Percentiles rank a stretch among this genome's conserved stretches.
These are phyloP conservation scores for Perilla frutescens DNA, from an alignment of 257 asterid genomes.

Conservation along the genomic window DNA sequence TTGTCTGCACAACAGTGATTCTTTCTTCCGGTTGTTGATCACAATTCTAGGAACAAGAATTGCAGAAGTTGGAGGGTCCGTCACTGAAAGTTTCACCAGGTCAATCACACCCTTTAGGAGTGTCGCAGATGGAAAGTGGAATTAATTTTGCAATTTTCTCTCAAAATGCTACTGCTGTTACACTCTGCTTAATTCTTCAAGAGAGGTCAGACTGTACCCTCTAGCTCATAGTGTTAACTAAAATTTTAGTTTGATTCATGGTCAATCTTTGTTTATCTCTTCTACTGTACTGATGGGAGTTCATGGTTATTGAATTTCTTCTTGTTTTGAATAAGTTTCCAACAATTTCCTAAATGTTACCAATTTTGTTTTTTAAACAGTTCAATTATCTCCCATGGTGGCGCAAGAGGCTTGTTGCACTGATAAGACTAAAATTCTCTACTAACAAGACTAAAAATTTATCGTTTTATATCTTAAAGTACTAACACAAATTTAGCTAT, in stretches of 20 bases:
- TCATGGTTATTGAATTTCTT: slow-evolving; percentile 7
- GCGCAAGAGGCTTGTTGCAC: slow-evolving; percentile 17
- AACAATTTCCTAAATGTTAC: slow-evolving; percentile 22
- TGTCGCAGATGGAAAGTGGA: slow-evolving; percentile 77
- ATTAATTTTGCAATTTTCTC: slow-evolving; percentile 89
- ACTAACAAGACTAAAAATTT: background rate
- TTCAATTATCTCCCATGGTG: slow-evolving; percentile 3
- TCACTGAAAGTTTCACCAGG: slow-evolving; percentile 67
- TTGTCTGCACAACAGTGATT: slow-evolving; percentile 23
- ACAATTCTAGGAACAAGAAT: slow-evolving; percentile 63
- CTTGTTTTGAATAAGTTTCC: slow-evolving; percentile 3
- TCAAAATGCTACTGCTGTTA: slow-evolving; percentile 82
- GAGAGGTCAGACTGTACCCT: slow-evolving; percentile 58
- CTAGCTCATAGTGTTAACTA: slow-evolving; percentile 22
- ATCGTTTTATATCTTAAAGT: background rate
- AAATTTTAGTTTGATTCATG: slow-evolving; percentile 24
- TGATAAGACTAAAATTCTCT: background rate
- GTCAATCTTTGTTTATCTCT: background rate
- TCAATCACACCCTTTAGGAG: slow-evolving; percentile 89
- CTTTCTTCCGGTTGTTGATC: slow-evolving; percentile 34
- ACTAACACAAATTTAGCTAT: slow-evolving; percentile 5
- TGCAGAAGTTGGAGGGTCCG: slow-evolving; percentile 49
- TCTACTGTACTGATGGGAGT: slow-evolving; percentile 4
- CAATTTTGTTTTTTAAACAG: background rate
- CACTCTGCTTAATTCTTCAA: slow-evolving; percentile 74